These are phyloP conservation scores for Dactylellina cionopaga DNA, from an alignment of 2,329 filamentous ascomycete species.

Conservation along the genomic window DNA sequence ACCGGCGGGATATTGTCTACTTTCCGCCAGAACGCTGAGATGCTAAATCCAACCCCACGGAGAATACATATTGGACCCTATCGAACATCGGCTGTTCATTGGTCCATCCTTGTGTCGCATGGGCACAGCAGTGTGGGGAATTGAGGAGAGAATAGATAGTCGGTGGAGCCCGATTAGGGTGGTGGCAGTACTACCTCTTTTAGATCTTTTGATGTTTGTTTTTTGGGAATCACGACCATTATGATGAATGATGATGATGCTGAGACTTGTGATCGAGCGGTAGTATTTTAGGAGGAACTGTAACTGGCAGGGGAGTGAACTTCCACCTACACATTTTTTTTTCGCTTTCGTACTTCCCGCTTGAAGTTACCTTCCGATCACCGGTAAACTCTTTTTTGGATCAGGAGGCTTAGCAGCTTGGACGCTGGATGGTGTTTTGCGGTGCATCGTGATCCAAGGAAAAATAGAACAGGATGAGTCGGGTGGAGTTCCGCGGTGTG, in stretches of 20 bases:
- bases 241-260: conserved; percentile 1
- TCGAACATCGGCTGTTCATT: neutral
- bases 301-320: conserved; percentile 12
- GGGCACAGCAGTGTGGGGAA: neutral
- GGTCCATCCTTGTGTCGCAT: conserved; percentile 31
- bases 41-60: conserved; percentile 18
- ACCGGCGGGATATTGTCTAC: neutral
- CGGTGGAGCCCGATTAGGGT: neutral
- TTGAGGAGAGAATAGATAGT: neutral
- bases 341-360: conserved; percentile 26
- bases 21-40: conserved; percentile 5
- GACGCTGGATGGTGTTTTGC: conserved; percentile 19
- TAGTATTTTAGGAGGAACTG: conserved; percentile 31
- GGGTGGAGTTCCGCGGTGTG: neutral
- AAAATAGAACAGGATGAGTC: conserved; percentile 18
- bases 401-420: conserved; percentile 42
- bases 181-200: conserved; percentile 11
- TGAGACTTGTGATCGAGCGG: conserved; percentile 32
- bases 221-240: neutral
- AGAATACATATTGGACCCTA: neutral
- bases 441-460: conserved; percentile 21
- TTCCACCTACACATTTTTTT: neutral
- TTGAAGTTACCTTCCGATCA: conserved; percentile 50
- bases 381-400: conserved; percentile 25
- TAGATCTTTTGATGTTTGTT: neutral